Base-by-base conservation (phyloP, 495 filamentous ascomycete species). In the Tuber borchii region DNA sequence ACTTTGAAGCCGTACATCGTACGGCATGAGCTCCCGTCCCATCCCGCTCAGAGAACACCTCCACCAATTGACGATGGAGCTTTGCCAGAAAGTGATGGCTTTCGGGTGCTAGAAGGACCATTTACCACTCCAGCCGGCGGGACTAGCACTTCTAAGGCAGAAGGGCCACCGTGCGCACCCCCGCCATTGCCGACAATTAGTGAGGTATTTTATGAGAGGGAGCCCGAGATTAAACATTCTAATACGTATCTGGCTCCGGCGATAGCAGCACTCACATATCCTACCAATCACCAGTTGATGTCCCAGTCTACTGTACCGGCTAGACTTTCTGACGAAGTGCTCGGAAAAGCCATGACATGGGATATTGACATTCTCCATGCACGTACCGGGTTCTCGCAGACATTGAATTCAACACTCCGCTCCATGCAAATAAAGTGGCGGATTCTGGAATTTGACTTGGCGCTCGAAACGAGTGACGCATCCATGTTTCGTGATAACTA, bases 381-480 rank as follows among this genome's bases (percentile, higher is more conserved):
- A 31, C 26, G 56, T 16, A 65, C 56, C 56, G 31, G 56, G 14
- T 34, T 34, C 26, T 31, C 56, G 26, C 56, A 65, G 56, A 16
- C 56, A 31, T 65, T 65, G 26, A 65, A 4, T 31, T 65, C 56
- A 16, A 2, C 56, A 14, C 56, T 65, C n/a, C 56, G 26, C 56
- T 34, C 56, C 6, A 31, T 31, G 56, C 26, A 65, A 65, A 34
- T 19, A 26, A 34, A 7, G 16, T 65, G 56, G 56, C 26, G 6
- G 56, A 65, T 76, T 43, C 39, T 22, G 22, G 56, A 46, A 22
- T 76, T 76, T 43, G 73, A 76, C 20, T 20, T 34, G 17, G 61
- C 43, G 7, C 75, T 76, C 20, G 42, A 56, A 31, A 70, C 10
- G 10, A 42, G 75, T 10, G 61, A 34, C 19, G n/a, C 61, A 43